Evolutionary conservation across 2,329 filamentous ascomycete genomes (phyloP).

Genomic region (Bipolaris oryzae): DNA sequence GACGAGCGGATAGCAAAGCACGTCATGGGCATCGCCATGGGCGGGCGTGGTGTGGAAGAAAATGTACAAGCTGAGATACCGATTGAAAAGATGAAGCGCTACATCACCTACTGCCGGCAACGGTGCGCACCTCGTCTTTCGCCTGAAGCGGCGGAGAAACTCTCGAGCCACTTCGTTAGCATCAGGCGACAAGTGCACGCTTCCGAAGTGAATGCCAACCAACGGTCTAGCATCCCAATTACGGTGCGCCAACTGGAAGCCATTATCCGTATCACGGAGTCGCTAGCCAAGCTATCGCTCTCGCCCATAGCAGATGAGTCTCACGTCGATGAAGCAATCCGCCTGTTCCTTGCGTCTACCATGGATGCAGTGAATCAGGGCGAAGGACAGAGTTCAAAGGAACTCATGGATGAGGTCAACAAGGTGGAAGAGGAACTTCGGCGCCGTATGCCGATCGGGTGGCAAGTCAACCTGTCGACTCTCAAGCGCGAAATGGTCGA

Average conservation of each 20-base stretch:
- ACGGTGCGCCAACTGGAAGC: constrained; percentile 96
- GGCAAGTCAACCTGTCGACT: constrained; percentile 88
- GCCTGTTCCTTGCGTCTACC: constrained; percentile 92
- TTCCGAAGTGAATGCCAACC: constrained; percentile 86
- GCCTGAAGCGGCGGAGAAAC: constrained; percentile 88
- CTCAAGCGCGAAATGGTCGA: constrained; percentile 90
- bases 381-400: constrained; percentile 76
- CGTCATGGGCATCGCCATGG: constrained; percentile 98
- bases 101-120: constrained; percentile 95
- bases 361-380: constrained; percentile 98
- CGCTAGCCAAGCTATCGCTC: constrained; percentile 87
- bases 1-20: constrained; percentile 95
- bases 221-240: constrained; percentile 92
- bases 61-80: constrained; percentile 85
- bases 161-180: constrained; percentile 95
- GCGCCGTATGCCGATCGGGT: constrained; percentile 87
- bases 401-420: constrained; percentile 86
- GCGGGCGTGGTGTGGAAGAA: constrained; percentile 80
- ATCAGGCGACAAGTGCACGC: constrained; percentile 94
- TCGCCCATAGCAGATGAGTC: constrained; percentile 84
- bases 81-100: constrained; percentile 96
- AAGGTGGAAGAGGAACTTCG: constrained; percentile 89
- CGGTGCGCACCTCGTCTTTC: constrained; percentile 92
- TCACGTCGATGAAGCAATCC: constrained; percentile 96
- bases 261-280: constrained; percentile 95